Evolutionary conservation across 805 yeast genomes (phyloP), one percentile per base, ranked within the genome.

Genomic region (Myxozyma neotropica): DNA sequence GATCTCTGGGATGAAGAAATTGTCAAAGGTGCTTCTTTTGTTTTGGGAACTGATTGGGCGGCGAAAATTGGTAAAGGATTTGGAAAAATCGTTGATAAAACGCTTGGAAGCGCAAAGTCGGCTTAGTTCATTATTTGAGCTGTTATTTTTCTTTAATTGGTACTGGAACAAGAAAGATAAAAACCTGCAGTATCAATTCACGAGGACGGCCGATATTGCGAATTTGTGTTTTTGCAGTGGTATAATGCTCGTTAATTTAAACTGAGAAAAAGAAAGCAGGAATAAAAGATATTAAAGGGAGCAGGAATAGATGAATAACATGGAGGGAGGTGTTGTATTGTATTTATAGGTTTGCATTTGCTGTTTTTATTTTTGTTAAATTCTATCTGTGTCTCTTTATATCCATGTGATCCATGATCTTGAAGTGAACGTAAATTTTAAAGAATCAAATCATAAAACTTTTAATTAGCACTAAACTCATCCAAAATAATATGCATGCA

Each of bases 1-100:
- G 95, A 88, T 68, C 78, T 88, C 43, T 88, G 96, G 96, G 86
- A 88, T 69, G 84, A 82, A 46, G 92, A 87, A 70, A 80, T 88
- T 55, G 78, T 86, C 58, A 77, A 75, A 45, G 80, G 81, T 59
- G 88, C 85, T 23, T 83, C 83, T 65, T 85, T 87, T 82, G 66
- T 87, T 10, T 21, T 64, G 31, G 46, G n/a, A 7, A 39, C 50
- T 7, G 62, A 61, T 36, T 7, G 52, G 26, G 57, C 42, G 17
- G 42, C 33, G 5, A 52, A 55, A 56, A 19, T 45, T 36, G 44
- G 12, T 39, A 43, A 12, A 23, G 54, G 24, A 50, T 43, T 38
- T 19, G 40, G 24, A 19, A 19, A 15, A 26, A n/a, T 55, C 4
- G 35, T 52, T 40, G 42, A 49, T 17, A 43, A 50, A 39, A 42